Conservation (phyloP, 257 asterid species). For the Mentha longifolia region DNA sequence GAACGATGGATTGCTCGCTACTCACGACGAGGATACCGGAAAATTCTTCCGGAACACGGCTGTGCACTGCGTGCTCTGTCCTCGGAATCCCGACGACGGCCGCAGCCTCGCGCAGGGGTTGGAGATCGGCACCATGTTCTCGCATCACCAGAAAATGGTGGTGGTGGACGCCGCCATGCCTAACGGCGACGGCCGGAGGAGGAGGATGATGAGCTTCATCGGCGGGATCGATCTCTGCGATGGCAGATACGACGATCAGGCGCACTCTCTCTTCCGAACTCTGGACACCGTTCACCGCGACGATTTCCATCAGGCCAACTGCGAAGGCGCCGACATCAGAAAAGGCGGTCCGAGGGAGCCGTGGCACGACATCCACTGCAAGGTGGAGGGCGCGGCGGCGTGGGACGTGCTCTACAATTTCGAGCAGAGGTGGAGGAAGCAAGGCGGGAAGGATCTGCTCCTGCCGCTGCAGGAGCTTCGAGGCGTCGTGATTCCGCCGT, state of each 20-base stretch:
- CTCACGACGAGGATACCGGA: constrained; percentile 45
- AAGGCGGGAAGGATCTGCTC: constrained; percentile 37
- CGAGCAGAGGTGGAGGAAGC: constrained; percentile 48
- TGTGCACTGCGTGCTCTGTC: constrained; percentile 40
- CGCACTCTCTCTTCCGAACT: constrained; percentile 43
- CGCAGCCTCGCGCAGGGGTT: constrained; percentile 38
- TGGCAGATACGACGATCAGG: constrained; percentile 41
- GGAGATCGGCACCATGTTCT: constrained; percentile 34
- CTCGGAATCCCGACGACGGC: constrained; percentile 45
- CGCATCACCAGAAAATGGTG: constrained; percentile 44
- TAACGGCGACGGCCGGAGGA: constrained; percentile 16
- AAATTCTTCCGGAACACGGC: constrained; percentile 29
- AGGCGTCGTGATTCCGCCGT: constrained; percentile 34
- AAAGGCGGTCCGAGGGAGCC: constrained; percentile 49
- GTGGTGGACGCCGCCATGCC: constrained; percentile 41
- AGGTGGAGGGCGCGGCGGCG: constrained; percentile 40
- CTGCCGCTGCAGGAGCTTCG: constrained; percentile 33
- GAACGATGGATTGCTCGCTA: constrained; percentile 38
- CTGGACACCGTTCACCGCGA: constrained; percentile 31
- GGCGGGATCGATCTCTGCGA: constrained; percentile 48
- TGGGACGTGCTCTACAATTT: constrained; percentile 49
- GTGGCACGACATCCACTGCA: constrained; percentile 50
- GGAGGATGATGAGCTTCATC: constrained; percentile 40
- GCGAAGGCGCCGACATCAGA: constrained; percentile 30
- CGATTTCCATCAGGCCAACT: constrained; percentile 43